These are phyloP conservation scores for Penicillium mononematosum DNA, from an alignment of 495 filamentous ascomycete species.

Conservation along the genomic window DNA sequence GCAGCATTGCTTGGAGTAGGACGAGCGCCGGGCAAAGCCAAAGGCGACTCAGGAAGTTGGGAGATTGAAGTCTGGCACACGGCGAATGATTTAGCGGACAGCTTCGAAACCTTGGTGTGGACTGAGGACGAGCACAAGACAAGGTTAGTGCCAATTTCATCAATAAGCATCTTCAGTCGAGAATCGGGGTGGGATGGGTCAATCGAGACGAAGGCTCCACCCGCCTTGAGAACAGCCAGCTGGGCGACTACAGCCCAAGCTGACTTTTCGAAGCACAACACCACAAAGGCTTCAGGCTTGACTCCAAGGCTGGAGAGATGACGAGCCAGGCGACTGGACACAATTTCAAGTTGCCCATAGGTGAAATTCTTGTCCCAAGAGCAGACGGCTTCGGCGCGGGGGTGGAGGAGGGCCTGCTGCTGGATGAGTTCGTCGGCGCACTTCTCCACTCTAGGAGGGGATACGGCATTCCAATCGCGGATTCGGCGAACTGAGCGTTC, in stretches of 20 bases:
- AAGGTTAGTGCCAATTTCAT: slow-evolving; percentile 42
- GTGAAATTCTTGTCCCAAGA: slow-evolving; percentile 52
- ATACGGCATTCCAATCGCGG: slow-evolving; percentile 37
- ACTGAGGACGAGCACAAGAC: slow-evolving; percentile 41
- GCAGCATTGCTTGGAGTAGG: slow-evolving; percentile 34
- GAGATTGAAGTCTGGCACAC: slow-evolving; percentile 33
- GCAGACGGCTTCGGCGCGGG: slow-evolving; percentile 40
- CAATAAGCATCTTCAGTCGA: slow-evolving; percentile 53
- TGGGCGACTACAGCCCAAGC: slow-evolving; percentile 53
- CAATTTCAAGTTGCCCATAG: slow-evolving; percentile 43
- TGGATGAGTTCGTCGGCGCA: slow-evolving; percentile 52
- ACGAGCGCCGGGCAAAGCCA: slow-evolving; percentile 15
- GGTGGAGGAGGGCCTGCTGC: slow-evolving; percentile 33
- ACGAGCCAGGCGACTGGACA: slow-evolving; percentile 36
- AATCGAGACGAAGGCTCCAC: slow-evolving; percentile 57
- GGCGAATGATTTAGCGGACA: slow-evolving; percentile 31
- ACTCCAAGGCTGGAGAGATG: slow-evolving; percentile 45
- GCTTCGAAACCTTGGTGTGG: slow-evolving; percentile 30
- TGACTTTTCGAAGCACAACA: slow-evolving; percentile 58
- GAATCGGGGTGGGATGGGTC: slow-evolving; percentile 57
- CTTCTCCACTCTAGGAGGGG: slow-evolving; percentile 34
- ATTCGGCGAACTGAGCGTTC: slow-evolving; percentile 31
- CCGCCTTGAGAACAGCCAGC: slow-evolving; percentile 58
- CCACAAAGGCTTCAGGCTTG: slow-evolving; percentile 45
- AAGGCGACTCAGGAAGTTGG: slow-evolving; percentile 27